Conservation (phyloP, 1,284 basidiomycete genomes). For the Naganishia cerealis region DNA sequence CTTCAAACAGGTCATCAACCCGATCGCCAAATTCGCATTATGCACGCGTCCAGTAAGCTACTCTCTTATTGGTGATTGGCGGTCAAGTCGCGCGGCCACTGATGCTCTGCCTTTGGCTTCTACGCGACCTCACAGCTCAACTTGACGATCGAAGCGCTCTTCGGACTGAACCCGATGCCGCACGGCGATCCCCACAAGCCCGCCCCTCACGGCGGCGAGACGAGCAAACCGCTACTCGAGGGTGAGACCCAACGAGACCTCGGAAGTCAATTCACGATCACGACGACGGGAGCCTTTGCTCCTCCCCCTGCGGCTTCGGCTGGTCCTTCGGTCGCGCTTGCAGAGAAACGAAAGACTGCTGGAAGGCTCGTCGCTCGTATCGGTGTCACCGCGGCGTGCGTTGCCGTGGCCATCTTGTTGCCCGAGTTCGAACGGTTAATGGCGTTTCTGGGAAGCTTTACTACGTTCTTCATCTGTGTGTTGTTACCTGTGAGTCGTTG, state of each 20-base stretch:
- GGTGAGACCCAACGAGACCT: slow-evolving; percentile 12
- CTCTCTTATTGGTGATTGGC: background rate
- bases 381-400: slow-evolving; percentile 44
- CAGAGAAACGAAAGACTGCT: slow-evolving; percentile 39
- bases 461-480: slow-evolving; percentile 78
- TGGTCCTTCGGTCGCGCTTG: slow-evolving; percentile 38
- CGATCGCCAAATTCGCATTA: slow-evolving; percentile 84
- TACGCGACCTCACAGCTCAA: slow-evolving; percentile 61
- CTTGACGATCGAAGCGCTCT: slow-evolving; percentile 71
- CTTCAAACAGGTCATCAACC: slow-evolving; percentile 63
- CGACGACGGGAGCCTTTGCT: slow-evolving; percentile 34
- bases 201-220: slow-evolving; percentile 16
- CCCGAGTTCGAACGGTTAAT: slow-evolving; percentile 68
- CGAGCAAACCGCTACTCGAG: slow-evolving; percentile 18
- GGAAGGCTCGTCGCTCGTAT: slow-evolving; percentile 44
- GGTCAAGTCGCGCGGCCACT: background rate
- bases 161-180: slow-evolving; percentile 62
- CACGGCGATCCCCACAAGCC: slow-evolving; percentile 38
- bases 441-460: slow-evolving; percentile 85
- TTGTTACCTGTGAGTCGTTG: slow-evolving; percentile 66
- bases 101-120: background rate
- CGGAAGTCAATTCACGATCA: slow-evolving; percentile 29
- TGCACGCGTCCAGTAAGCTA: slow-evolving; percentile 73
- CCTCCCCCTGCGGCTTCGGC: slow-evolving; percentile 47
- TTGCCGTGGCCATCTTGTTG: slow-evolving; percentile 43